phyloP scores from a whole-genome alignment of 805 yeast species.

The Wickerhamiella allomyrinae region DNA sequence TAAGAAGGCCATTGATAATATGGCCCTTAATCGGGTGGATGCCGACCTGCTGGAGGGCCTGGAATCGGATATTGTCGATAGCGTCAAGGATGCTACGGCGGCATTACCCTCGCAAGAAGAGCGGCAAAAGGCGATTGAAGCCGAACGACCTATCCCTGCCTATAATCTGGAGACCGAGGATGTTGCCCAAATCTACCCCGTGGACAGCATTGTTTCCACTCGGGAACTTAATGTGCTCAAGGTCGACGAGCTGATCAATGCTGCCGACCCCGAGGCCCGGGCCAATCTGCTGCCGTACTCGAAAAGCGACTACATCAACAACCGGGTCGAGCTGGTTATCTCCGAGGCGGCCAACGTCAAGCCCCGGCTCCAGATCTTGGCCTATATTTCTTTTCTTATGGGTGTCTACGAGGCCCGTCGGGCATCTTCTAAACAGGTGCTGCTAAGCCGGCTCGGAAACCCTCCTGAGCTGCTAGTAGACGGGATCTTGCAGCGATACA shows the following conservation, averaged over 20 bases:
- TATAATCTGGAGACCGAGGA: constrained; percentile 66
- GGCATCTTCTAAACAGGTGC: constrained; percentile 39
- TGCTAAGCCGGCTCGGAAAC: constrained; percentile 43
- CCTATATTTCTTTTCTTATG: constrained; percentile 63
- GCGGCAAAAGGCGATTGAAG: constrained; percentile 40
- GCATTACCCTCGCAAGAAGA: constrained; percentile 59
- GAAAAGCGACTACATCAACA: constrained; percentile 41
- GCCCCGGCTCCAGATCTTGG: constrained; percentile 36
- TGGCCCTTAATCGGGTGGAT: constrained; percentile 75
- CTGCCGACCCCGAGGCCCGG: constrained; percentile 35
- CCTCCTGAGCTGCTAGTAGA: constrained; percentile 66
- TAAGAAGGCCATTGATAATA: constrained; percentile 70
- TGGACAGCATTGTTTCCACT: constrained; percentile 53
- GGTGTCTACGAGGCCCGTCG: constrained; percentile 71
- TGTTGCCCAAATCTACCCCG: constrained; percentile 71
- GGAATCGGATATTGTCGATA: constrained; percentile 70
- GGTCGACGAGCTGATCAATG: constrained; percentile 42
- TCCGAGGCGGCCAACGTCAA: constrained; percentile 35
- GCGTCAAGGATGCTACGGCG: constrained; percentile 54
- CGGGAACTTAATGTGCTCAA: constrained; percentile 50
- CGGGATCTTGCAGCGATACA: constrained; percentile 56
- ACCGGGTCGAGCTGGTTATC: constrained; percentile 23
- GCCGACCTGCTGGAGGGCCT: constrained; percentile 60
- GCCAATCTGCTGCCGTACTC: constrained; percentile 48
- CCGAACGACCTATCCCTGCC: constrained; percentile 72